phyloP scores from a whole-genome alignment of 2,329 filamentous ascomycete species.

The Nigrograna mackinnonii region DNA sequence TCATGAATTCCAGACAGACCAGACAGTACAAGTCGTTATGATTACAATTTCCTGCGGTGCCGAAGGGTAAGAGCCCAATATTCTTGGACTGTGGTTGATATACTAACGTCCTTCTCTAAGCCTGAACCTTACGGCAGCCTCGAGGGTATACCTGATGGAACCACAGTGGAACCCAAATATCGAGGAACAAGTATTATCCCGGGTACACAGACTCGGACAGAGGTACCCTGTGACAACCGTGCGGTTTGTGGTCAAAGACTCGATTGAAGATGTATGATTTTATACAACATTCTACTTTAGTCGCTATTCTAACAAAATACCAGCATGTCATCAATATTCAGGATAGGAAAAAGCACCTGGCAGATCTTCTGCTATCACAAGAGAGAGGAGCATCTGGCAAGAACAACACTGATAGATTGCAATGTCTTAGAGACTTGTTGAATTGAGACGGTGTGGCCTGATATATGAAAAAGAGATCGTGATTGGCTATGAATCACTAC shows the following conservation, averaged over 20 bases:
- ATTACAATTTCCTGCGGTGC: slow-evolving; percentile 2
- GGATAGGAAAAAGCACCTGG: slow-evolving; percentile 17
- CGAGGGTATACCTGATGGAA: slow-evolving; percentile 54
- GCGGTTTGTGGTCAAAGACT: slow-evolving; percentile 41
- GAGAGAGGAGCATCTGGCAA: no score
- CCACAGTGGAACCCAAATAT: slow-evolving; percentile 54
- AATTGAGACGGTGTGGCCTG: no score
- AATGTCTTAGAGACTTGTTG: no score
- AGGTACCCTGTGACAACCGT: slow-evolving; percentile 36
- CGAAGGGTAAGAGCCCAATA: no score
- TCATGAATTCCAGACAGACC: not conserved
- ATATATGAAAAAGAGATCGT: no score
- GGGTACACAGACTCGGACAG: slow-evolving; percentile 27
- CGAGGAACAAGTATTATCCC: slow-evolving; percentile 49
- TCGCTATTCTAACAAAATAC: not conserved
- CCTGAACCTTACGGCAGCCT: slow-evolving; percentile 53
- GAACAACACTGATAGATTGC: no score
- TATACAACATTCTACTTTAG: not conserved
- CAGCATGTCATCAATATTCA: slow-evolving; percentile 9
- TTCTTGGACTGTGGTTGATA: no score
- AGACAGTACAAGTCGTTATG: not conserved
- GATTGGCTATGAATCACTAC: no score
- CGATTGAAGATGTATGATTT: slow-evolving; percentile 40
- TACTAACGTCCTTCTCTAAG: slow-evolving; percentile 45
- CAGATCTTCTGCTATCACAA: no score